A percentile compares a stretch with the other conserved stretches of the same genome.
Conservation (phyloP, 176 grass and related monocot genomes). For the Musa schizocarpa region DNA sequence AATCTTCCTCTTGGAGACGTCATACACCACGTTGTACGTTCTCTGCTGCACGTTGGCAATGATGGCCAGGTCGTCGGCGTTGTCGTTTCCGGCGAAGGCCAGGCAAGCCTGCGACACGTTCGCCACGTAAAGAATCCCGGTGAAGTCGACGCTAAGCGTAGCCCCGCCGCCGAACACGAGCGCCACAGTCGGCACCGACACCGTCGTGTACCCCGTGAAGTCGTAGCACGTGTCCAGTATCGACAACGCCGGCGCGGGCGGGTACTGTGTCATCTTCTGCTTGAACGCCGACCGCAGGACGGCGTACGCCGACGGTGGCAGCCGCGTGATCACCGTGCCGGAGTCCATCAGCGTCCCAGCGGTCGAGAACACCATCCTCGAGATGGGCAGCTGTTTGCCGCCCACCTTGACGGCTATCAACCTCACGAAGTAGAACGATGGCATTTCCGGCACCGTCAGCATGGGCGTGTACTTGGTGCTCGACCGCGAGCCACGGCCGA, state of each 20-base stretch:
- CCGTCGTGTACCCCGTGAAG: conserved; percentile 35
- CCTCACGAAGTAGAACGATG: conserved; percentile 62
- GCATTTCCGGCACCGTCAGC: conserved; percentile 16
- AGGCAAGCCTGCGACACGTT: conserved; percentile 53
- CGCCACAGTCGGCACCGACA: conserved; percentile 45
- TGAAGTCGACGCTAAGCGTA: conserved; percentile 35
- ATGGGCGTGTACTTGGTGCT: conserved; percentile 54
- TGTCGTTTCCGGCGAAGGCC: conserved; percentile 61
- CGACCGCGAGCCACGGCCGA: conserved; percentile 22
- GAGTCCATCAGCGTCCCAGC: conserved; percentile 67
- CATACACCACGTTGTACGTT: conserved; percentile 52
- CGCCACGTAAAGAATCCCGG: conserved; percentile 48
- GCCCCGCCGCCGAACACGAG: conserved; percentile 48
- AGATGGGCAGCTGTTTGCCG: conserved; percentile 20
- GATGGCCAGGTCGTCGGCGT: conserved; percentile 30
- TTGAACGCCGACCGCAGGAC: conserved; percentile 36
- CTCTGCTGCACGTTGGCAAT: conserved; percentile 80
- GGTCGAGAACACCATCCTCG: conserved; percentile 15
- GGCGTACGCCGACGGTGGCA: conserved; percentile 44
- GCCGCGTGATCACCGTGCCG: conserved; percentile 74
- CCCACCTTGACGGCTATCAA: conserved; percentile 47
- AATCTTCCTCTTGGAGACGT: conserved; percentile 48
- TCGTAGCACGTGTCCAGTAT: conserved; percentile 89
- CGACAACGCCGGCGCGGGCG: conserved; percentile 35
- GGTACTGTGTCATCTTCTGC: conserved; percentile 38